phyloP scores from a whole-genome alignment of 306 rosid genomes.

The Acmispon strigosus region DNA sequence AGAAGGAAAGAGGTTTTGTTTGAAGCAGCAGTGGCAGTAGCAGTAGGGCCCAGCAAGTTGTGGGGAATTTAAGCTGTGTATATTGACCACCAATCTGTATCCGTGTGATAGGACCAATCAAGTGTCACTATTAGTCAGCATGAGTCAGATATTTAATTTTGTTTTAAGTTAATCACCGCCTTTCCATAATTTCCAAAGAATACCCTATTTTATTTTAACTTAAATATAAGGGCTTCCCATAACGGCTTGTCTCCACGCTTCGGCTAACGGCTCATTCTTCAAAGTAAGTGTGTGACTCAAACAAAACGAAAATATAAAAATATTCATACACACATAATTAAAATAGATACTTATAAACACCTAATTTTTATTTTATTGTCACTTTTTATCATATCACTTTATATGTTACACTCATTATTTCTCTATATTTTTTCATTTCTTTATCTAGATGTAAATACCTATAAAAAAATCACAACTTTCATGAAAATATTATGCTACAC shows the following conservation, averaged over 20 bases:
- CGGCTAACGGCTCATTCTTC: constrained; percentile 19
- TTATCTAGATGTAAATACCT: too few species aligned
- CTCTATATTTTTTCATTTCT: too few species aligned
- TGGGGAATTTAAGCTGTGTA: neutral
- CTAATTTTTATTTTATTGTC: too few species aligned
- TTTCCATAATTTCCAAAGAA: neutral
- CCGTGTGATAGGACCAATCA: constrained; percentile 10
- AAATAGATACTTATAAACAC: too few species aligned
- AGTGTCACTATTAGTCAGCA: neutral
- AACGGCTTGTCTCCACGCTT: constrained; percentile 19
- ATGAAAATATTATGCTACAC: too few species aligned
- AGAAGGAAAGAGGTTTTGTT: neutral
- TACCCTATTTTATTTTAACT: neutral
- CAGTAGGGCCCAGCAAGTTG: neutral
- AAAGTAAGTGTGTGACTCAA: neutral
- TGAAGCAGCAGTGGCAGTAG: too few species aligned
- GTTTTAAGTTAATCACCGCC: neutral
- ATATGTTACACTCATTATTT: too few species aligned
- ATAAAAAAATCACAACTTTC: too few species aligned
- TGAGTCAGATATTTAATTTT: neutral
- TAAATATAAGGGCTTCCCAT: constrained; percentile 7
- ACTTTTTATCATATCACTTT: too few species aligned
- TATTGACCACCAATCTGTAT: neutral
- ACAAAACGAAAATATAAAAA: neutral
- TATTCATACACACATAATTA: too few species aligned